These are phyloP conservation scores for Aspergillus novofumigatus DNA, from an alignment of 2,329 filamentous ascomycete genomes.

Conservation along the genomic window DNA sequence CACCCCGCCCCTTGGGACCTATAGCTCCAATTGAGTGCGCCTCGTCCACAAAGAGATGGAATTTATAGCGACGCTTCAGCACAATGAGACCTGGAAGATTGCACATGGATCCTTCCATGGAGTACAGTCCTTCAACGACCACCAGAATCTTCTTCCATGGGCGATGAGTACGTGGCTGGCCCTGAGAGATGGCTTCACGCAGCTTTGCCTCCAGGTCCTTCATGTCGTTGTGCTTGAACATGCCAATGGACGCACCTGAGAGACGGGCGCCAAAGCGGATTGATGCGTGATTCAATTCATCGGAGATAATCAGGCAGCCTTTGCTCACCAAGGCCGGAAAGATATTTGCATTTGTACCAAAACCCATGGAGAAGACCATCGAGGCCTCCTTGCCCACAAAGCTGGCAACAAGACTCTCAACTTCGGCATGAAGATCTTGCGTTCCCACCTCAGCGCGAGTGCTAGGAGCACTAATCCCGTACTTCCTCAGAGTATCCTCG, in stretches of 20 bases:
- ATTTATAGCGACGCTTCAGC: slow-evolving; percentile 95
- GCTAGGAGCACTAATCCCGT: slow-evolving; percentile 78
- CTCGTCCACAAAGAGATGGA: slow-evolving; percentile 91
- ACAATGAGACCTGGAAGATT: slow-evolving; percentile 86
- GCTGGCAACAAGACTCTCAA: slow-evolving; percentile 80
- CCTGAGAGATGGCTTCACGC: slow-evolving; percentile 90
- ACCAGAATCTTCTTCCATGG: slow-evolving; percentile 99
- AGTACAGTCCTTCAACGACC: slow-evolving; percentile 94
- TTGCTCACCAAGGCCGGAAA: slow-evolving; percentile 92
- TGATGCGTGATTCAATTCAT: slow-evolving; percentile 96
- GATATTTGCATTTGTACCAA: slow-evolving; percentile 87
- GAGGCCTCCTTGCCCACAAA: slow-evolving; percentile 93
- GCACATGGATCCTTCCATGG: slow-evolving; percentile 98
- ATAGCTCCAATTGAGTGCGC: slow-evolving; percentile 94
- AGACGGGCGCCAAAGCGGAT: slow-evolving; percentile 93
- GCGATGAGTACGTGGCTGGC: slow-evolving; percentile 94
- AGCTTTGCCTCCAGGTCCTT: slow-evolving; percentile 76
- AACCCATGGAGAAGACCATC: slow-evolving; percentile 99
- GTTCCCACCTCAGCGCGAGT: slow-evolving; percentile 81
- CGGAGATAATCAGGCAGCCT: slow-evolving; percentile 89
- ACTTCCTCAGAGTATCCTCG: slow-evolving; percentile 78
- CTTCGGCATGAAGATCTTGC: slow-evolving; percentile 79
- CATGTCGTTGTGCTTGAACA: slow-evolving; percentile 99
- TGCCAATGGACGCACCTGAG: slow-evolving; percentile 89
- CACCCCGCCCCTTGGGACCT: slow-evolving; percentile 80